A percentile compares a stretch with the other conserved stretches of the same genome.
Evolutionary conservation across 495 filamentous ascomycete species (phyloP).

Genomic region (Trichodelitschia bisporula): DNA sequence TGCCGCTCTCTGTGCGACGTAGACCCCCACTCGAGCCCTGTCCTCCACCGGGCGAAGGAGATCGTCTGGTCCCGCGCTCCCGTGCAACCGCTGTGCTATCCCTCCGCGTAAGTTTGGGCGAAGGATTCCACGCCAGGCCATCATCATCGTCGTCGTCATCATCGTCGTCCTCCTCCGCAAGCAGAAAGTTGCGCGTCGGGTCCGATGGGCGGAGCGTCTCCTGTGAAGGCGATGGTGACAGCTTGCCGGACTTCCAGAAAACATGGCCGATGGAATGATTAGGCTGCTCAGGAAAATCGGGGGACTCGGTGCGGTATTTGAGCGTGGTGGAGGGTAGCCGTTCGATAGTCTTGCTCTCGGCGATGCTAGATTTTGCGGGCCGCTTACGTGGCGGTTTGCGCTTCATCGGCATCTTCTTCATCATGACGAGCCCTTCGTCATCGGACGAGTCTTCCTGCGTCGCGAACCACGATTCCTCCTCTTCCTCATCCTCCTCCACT

Average conservation of each 20-base stretch:
- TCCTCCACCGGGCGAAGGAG: neutral
- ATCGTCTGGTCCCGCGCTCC: constrained; percentile 12
- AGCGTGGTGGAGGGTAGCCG: constrained; percentile 80
- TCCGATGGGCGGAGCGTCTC: constrained; percentile 52
- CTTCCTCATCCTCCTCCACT: constrained; percentile 57
- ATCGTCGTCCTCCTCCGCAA: constrained; percentile 28
- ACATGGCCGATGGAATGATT: constrained; percentile 8
- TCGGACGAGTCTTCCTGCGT: constrained; percentile 34
- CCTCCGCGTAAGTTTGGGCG: constrained; percentile 14
- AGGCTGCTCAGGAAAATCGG: constrained; percentile 29
- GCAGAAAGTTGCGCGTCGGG: constrained; percentile 42
- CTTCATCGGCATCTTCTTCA: too few species aligned
- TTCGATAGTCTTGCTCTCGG: constrained; percentile 76
- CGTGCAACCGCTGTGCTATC: constrained; percentile 15
- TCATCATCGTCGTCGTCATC: constrained; percentile 40
- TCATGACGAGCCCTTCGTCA: constrained; percentile 78
- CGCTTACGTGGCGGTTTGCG: too few species aligned
- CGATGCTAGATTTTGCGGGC: constrained; percentile 22
- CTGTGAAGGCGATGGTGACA: constrained; percentile 48
- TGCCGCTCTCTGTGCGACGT: constrained; percentile 50
- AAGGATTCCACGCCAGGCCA: constrained; percentile 26
- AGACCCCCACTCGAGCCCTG: constrained; percentile 18
- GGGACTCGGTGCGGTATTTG: constrained; percentile 66
- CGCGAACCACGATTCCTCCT: constrained; percentile 22
- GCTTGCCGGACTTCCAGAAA: constrained; percentile 12